Evolutionary conservation across 2,329 filamentous ascomycete species (phyloP).

Genomic region (Talaromyces pinophilus): DNA sequence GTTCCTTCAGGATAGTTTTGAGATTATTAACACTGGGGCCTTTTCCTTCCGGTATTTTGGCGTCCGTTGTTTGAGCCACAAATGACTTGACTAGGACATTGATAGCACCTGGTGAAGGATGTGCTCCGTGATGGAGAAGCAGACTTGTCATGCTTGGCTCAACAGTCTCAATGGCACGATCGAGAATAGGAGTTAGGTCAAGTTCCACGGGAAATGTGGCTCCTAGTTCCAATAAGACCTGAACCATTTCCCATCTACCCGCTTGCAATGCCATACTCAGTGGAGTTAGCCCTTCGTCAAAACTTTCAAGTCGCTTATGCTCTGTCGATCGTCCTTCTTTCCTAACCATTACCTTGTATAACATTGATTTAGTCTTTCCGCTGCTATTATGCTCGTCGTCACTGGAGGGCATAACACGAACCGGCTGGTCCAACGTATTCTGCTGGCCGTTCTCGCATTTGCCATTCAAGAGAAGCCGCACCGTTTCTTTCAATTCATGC

Average conservation of each 20-base stretch:
- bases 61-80: neutral
- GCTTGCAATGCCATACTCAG: constrained; percentile 2
- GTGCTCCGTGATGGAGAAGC: neutral
- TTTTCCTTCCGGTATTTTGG: neutral
- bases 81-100: neutral
- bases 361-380: neutral
- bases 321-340: neutral
- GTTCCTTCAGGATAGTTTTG: neutral
- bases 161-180: neutral
- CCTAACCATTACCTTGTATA: neutral
- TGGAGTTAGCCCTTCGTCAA: neutral
- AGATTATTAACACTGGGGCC: too few relatives aligned
- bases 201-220: neutral
- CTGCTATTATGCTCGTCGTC: neutral
- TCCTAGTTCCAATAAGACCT: neutral
- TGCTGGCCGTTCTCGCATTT: neutral
- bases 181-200: neutral
- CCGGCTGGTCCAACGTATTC: neutral
- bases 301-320: neutral
- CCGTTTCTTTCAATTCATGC: neutral
- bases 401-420: neutral
- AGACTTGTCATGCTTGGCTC: neutral
- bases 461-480: neutral
- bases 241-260: neutral
- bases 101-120: neutral